Percentiles rank a stretch among this genome's conserved stretches.
Conservation (phyloP, 345 rosid genomes). For the Melaleuca alternifolia region DNA sequence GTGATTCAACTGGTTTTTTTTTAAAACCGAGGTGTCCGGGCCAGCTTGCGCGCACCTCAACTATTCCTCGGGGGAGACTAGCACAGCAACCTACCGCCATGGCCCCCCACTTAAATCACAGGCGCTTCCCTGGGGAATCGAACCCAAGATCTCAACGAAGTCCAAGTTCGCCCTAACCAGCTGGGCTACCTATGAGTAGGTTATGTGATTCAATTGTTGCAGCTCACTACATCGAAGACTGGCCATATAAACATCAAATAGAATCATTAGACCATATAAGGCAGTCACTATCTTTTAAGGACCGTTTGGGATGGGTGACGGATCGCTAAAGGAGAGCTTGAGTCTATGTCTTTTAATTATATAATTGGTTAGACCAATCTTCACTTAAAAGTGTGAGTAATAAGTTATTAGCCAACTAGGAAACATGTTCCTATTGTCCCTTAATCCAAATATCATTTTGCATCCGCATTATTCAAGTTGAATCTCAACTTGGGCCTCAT, state of each 20-base stretch:
- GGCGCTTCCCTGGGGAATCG: too few species aligned
- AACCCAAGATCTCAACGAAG: too few species aligned
- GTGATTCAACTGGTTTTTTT: neutral
- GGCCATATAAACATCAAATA: neutral
- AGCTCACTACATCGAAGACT: rapidly evolving
- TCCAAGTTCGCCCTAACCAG: too few species aligned
- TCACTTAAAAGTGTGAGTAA: neutral
- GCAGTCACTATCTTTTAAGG: neutral
- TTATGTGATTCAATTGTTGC: neutral
- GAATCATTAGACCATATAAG: neutral
- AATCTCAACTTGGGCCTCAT: neutral
- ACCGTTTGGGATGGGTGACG: neutral
- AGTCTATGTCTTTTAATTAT: neutral
- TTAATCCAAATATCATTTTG: neutral
- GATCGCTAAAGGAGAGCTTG: neutral
- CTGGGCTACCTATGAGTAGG: too few species aligned
- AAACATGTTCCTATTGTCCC: neutral
- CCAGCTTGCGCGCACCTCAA: too few species aligned
- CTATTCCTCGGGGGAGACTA: too few species aligned
- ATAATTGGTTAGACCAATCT: neutral
- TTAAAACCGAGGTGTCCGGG: too few species aligned
- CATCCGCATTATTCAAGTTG: neutral
- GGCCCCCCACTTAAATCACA: too few species aligned
- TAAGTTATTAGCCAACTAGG: neutral
- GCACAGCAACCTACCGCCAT: too few species aligned